Evolutionary conservation across 192 early-diverging fungal species (phyloP).

Genomic region (Chytriomyces sp.): DNA sequence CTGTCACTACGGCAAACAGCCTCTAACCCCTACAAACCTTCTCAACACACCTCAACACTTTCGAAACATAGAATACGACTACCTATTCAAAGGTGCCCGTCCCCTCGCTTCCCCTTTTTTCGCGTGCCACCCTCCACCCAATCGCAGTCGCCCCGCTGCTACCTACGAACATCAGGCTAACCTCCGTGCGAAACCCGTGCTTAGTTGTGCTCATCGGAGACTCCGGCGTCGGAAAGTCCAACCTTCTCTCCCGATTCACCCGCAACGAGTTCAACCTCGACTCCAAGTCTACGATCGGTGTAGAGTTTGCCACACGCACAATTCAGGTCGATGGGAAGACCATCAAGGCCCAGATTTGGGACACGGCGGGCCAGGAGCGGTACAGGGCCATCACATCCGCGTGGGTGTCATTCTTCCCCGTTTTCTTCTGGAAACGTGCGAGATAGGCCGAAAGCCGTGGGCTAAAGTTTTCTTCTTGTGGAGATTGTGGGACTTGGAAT

Average conservation of each 20-base stretch:
- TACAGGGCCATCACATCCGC: constrained; percentile 60
- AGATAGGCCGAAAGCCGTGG: not conserved
- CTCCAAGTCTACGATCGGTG: constrained; percentile 98
- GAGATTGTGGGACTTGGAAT: no score
- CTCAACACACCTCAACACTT: not conserved
- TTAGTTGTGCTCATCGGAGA: constrained; percentile 76
- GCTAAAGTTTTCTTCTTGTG: no score
- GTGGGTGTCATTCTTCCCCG: constrained; percentile 39
- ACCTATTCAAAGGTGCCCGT: constrained; percentile 43
- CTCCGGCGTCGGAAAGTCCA: constrained; percentile 97
- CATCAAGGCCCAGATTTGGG: constrained; percentile 99
- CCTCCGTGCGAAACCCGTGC: not conserved
- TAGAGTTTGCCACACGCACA: constrained; percentile 95
- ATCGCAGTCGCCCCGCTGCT: not conserved
- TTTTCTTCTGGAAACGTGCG: constrained; percentile 2
- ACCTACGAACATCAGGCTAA: no score
- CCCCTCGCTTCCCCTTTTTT: not conserved
- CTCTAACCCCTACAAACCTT: not conserved
- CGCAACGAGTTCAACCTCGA: constrained; percentile 98
- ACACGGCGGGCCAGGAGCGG: constrained; percentile 86
- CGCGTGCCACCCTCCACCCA: not conserved
- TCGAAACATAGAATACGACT: constrained; percentile 39
- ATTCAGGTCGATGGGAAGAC: constrained; percentile 97
- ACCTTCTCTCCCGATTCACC: constrained; percentile 94
- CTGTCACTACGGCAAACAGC: not conserved